Conservation (phyloP, 1,284 basidiomycete species). For the Irpex sp. region DNA sequence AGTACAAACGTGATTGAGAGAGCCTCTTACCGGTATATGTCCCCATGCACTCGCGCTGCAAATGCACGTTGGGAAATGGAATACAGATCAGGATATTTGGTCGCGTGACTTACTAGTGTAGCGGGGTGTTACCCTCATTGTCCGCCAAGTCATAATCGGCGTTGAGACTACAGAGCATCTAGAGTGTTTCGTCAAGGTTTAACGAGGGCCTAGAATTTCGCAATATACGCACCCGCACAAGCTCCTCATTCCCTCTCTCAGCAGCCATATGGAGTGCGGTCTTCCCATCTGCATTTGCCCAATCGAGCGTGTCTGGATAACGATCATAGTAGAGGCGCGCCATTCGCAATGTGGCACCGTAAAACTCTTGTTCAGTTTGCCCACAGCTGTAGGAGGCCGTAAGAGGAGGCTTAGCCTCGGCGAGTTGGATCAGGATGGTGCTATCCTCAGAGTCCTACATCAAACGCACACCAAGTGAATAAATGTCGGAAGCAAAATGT, state of each 20-base stretch:
- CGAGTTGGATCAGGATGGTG: slow-evolving; percentile 85
- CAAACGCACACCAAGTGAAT: neutral
- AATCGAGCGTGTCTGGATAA: slow-evolving; percentile 83
- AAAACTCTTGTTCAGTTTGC: slow-evolving; percentile 53
- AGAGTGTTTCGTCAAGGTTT: slow-evolving; percentile 10
- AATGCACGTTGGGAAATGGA: slow-evolving; percentile 7
- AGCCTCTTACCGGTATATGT: slow-evolving; percentile 61
- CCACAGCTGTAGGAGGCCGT: slow-evolving; percentile 44
- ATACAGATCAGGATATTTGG: neutral
- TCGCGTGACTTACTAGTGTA: slow-evolving; percentile 76
- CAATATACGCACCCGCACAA: slow-evolving; percentile 65
- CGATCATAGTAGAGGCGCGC: slow-evolving; percentile 77
- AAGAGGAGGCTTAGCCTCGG: slow-evolving; percentile 63
- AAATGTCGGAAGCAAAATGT: neutral
- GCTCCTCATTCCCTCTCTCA: slow-evolving; percentile 84
- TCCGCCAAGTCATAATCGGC: slow-evolving; percentile 88
- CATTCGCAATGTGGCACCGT: slow-evolving; percentile 75
- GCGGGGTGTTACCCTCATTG: slow-evolving; percentile 86
- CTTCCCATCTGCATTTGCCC: slow-evolving; percentile 85
- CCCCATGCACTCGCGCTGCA: slow-evolving; percentile 82
- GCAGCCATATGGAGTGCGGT: slow-evolving; percentile 89
- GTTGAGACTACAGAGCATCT: slow-evolving; percentile 87
- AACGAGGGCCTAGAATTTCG: slow-evolving; percentile 19
- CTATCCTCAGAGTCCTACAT: slow-evolving; percentile 83
- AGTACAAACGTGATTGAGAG: slow-evolving; percentile 5